Evolutionary conservation across 2,329 filamentous ascomycete genomes (phyloP), one percentile per base, ranked within the genome.

Genomic region (Hypoxylon sp.): DNA sequence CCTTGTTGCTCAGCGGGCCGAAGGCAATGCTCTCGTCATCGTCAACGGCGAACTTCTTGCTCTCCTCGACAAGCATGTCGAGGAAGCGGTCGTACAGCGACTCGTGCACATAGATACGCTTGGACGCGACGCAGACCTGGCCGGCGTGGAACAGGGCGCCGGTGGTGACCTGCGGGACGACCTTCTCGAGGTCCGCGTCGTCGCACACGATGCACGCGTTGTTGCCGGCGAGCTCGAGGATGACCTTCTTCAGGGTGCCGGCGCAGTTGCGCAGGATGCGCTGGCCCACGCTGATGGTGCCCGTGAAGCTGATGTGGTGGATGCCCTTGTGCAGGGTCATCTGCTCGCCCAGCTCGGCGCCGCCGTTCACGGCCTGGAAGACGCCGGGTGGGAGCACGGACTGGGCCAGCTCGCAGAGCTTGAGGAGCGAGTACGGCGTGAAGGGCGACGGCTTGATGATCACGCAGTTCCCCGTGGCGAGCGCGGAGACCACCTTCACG

Each of bases 1-100:
- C 79, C 58, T 76, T 69, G 68, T 89, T 89, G 53, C 85, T 83
- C 2, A 88, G 69, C 0, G 86, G 86, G 0, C 83, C 80, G 47
- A 83, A 76, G 27, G 81, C 65, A 31, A 67, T 68, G 25, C 64
- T 65, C 9, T 61, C 59, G 16, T 71, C 69, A 42, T 67, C 66
- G 50, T 66, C 58, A 7, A 77, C 73, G 30, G 71, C 71, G 38
- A 69, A 74, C 43, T 77, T 74, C 25, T 77, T 75, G 25, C 78
- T 74, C 29, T 73, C 70, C 4, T 76, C 70, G 12, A 73, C 62
- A 8, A 78, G 63, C 13, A 63, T 57, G 2, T 71, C 67, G 2
- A 79, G 68, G 67, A 87, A 84, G 12, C 73, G 63, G 17, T 82
- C 78, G 63, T 84, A 85, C 40, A 86, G 78, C 2, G 70, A 73